Evolutionary conservation across 1,139 yeast species (phyloP), one percentile per base, ranked within the genome.

Genomic region (Suhomyces kunorum): DNA sequence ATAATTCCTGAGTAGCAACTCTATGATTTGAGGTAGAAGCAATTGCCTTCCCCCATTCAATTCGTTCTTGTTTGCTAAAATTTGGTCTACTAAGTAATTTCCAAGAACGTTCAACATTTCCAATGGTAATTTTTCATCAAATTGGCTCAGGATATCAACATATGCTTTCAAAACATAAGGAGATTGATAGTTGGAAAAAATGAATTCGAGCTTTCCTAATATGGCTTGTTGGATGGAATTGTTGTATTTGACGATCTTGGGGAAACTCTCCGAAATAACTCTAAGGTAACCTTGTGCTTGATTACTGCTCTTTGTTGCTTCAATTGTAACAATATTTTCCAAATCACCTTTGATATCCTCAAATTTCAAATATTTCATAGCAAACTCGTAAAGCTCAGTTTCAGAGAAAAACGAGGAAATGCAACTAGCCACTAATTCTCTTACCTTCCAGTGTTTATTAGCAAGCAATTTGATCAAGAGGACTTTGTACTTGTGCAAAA

Each of bases 381-480:
- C 25, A 23, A 48, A 36, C 6, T 36, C 40, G 9, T 43, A 34
- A 20, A 57, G 49, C 6, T 54, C 55, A 1, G 55, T 61, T 16
- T 61, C 58, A 8, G 63, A 58, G 2, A 72, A 59, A 43, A 85
- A 62, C 0, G 83, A 64, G 0, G 83, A 77, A 1, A 87, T 55
- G 3, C 89, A 78, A 55, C 83, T 71, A 0, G 96, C 88, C 0
- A 95, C 83, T 76, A 87, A 77, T 56, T 89, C 96, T 45, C 98
- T 74, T 3, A 90, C 74, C 52, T 87, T 88, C 96, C 96, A 90
- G 40, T 74, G 68, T 34, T 63, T 65, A 47, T 80, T 53, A 14
- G 41, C 39, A 16, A 58, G 43, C n/a, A 45, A 45, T 12, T 38
- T n/a, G 8, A 43, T 9, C 12, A 51, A 26, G 2, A 39, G 29